Conservation (phyloP, 257 asterid genomes). For the Petunia axillaris region DNA sequence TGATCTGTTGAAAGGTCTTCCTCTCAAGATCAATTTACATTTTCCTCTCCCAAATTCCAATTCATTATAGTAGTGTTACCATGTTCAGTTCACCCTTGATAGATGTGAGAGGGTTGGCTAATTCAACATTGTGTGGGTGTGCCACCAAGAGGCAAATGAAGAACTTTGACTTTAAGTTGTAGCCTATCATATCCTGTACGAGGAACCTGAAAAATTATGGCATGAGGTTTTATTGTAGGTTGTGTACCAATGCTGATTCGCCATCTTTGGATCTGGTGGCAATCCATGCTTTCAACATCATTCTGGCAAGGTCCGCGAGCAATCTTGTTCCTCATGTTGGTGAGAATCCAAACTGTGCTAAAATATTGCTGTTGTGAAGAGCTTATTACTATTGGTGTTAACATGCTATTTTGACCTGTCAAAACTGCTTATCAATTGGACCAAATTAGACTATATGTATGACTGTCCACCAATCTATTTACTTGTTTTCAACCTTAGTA, state of each 20-base stretch:
- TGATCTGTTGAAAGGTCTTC: not conserved
- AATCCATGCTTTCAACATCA: not conserved
- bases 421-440: not conserved
- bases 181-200: not conserved
- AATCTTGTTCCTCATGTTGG: not conserved
- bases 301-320: not conserved
- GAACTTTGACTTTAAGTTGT: not conserved
- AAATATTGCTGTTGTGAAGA: not conserved
- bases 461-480: not conserved
- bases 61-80: not conserved
- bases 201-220: constrained; percentile 1
- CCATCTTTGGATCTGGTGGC: not conserved
- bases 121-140: constrained; percentile 1
- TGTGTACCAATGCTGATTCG: not conserved
- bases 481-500: not conserved
- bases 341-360: not conserved
- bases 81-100: not conserved
- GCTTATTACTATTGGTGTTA: not conserved
- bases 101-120: not conserved
- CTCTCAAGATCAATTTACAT: not conserved
- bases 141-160: not conserved
- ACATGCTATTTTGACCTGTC: not conserved
- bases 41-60: not conserved
- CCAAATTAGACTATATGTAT: not conserved
- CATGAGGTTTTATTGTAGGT: not conserved